Evolutionary conservation across 345 rosid genomes (phyloP).

Genomic region (Brassica incana): DNA sequence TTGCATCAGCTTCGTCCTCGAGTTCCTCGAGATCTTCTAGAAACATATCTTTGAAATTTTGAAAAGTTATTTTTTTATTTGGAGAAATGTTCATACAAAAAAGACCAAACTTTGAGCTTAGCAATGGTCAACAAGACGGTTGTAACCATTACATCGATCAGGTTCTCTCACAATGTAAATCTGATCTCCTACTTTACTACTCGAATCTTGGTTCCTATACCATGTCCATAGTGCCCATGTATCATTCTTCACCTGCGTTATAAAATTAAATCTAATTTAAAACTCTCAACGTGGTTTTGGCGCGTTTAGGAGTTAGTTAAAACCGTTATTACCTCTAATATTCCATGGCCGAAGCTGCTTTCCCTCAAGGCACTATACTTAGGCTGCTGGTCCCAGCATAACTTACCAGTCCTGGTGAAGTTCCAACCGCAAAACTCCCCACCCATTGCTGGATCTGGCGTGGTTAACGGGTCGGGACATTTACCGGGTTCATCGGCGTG

Average conservation of each 20-base stretch:
- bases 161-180: slow-evolving; percentile 86
- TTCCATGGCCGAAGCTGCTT: slow-evolving; percentile 94
- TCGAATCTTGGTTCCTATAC: slow-evolving; percentile 78
- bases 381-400: slow-evolving; percentile 93
- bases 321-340: slow-evolving; percentile 67
- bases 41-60: neutral
- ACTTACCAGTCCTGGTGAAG: slow-evolving; percentile 69
- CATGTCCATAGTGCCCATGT: slow-evolving; percentile 92
- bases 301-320: neutral
- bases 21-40: slow-evolving; percentile 84
- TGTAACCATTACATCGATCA: slow-evolving; percentile 37
- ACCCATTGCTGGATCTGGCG: slow-evolving; percentile 56
- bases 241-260: slow-evolving; percentile 67
- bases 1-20: slow-evolving; percentile 75
- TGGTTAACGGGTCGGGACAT: slow-evolving; percentile 73
- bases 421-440: slow-evolving; percentile 70
- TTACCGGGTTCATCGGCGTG: slow-evolving; percentile 87
- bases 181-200: slow-evolving; percentile 59
- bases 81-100: neutral
- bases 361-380: slow-evolving; percentile 91
- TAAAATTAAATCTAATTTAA: neutral
- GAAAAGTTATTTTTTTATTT: neutral
- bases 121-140: slow-evolving; percentile 29
- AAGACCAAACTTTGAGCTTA: slow-evolving; percentile 17
- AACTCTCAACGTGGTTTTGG: neutral